Conservation (phyloP, 192 early-diverging fungal genomes). For the Rhizophagus prolifer region DNA sequence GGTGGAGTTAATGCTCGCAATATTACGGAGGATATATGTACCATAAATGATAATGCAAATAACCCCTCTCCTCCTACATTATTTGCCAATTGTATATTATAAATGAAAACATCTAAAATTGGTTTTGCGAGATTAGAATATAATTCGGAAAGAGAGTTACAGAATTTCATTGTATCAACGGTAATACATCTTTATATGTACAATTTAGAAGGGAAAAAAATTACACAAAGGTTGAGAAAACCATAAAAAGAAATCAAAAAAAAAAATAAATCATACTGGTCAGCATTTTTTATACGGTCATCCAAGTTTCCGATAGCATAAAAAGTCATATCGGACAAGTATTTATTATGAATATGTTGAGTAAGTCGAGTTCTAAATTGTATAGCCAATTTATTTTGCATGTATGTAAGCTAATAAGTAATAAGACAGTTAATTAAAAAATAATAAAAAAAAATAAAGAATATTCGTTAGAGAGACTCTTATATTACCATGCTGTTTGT, state of each 20-base stretch:
- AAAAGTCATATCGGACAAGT: constrained; percentile 88
- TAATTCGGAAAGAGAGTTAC: constrained; percentile 78
- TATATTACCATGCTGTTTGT: constrained; percentile 85
- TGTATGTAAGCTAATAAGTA: constrained; percentile 58
- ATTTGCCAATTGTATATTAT: constrained; percentile 82
- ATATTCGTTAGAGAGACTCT: not conserved
- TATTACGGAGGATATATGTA: constrained; percentile 75
- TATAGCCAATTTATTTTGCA: constrained; percentile 76
- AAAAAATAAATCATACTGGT: constrained; percentile 58
- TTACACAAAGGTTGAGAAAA: constrained; percentile 24
- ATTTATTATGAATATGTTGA: constrained; percentile 81
- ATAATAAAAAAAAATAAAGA: constrained; percentile 3
- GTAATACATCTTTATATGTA: constrained; percentile 58
- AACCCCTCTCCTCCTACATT: constrained; percentile 85
- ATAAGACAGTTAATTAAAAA: not conserved
- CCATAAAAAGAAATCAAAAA: not conserved
- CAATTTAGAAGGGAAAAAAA: not conserved
- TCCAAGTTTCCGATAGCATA: constrained; percentile 93
- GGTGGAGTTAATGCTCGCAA: constrained; percentile 87
- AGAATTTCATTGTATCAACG: constrained; percentile 89
- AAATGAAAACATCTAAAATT: constrained; percentile 89
- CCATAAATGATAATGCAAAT: constrained; percentile 76
- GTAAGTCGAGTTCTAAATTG: constrained; percentile 87
- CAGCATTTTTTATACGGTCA: constrained; percentile 87
- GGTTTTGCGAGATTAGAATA: constrained; percentile 97